These are phyloP conservation scores for Beta lomatogona DNA, from an alignment of 179 eudicot species.

Conservation along the genomic window DNA sequence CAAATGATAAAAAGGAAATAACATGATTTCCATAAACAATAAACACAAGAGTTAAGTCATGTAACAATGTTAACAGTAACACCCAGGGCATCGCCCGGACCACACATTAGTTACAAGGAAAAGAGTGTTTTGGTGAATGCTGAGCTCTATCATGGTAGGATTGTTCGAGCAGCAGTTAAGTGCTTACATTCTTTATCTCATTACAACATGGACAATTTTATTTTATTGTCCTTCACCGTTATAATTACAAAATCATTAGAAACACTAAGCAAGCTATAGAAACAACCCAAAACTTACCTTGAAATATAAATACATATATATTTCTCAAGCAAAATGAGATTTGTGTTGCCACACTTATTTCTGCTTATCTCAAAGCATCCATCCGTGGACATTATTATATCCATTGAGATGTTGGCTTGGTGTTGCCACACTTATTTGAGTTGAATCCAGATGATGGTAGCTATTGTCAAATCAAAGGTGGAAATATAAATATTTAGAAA, in stretches of 20 bases:
- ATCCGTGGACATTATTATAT: slow-evolving; percentile 35
- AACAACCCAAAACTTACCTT: slow-evolving; percentile 25
- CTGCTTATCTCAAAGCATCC: slow-evolving; percentile 34
- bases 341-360: too few relatives aligned
- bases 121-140: neutral
- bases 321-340: too few relatives aligned
- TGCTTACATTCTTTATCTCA: slow-evolving; percentile 12
- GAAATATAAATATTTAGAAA: neutral
- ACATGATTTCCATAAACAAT: too few relatives aligned
- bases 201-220: slow-evolving; percentile 16
- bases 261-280: slow-evolving; percentile 7
- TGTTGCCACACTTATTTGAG: slow-evolving; percentile 33
- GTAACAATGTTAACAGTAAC: too few relatives aligned
- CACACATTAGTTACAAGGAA: too few relatives aligned
- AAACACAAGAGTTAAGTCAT: too few relatives aligned
- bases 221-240: neutral
- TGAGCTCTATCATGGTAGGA: neutral
- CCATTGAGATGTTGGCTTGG: slow-evolving; percentile 33
- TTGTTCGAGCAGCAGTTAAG: neutral
- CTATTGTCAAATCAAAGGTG: slow-evolving; percentile 13
- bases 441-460: slow-evolving; percentile 26
- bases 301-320: slow-evolving; percentile 18
- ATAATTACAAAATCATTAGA: slow-evolving; percentile 7
- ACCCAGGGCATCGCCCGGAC: too few relatives aligned
- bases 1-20: too few relatives aligned